Evolutionary conservation across 306 rosid genomes (phyloP), one percentile per base, ranked within the genome.

Genomic region (Citrullus colocynthis): DNA sequence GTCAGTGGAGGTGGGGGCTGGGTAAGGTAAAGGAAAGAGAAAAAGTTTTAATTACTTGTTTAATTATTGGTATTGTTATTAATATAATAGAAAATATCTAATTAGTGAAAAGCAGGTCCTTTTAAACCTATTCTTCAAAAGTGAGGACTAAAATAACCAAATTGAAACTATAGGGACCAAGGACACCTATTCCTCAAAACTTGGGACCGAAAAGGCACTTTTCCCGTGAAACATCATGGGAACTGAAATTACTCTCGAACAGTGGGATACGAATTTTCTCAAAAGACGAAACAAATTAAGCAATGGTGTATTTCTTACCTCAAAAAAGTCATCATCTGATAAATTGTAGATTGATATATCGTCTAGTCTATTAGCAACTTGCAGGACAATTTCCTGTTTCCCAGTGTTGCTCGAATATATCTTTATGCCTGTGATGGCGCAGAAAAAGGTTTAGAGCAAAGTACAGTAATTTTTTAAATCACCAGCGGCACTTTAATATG

Each of bases 261-360:
- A 0, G 52, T n/a, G 14, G 62, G 28, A 32, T 74, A 7, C 34
- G 63, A 52, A 55, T 37, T 75, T 75, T 32, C n/a, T 75, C 2
- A 76, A 44, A 39, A 37, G 5, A 21, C 6, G 0, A 57, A 2
- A 13, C 16, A 77, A 60, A 77, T 77, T 58, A 57, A 44, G 44
- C 32, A 76, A 57, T 10, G 7, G 18, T n/a, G 51, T 57, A n/a
- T 12, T 20, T 36, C 28, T 80, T 84, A 93, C 98, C 96, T 89
- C 80, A 41, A 86, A 78, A 73, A 93, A 89, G 81, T 93, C 88
- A 74, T 82, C 94, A 28, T 93, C 94, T 5, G 98, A 89, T 73
- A 93, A 81, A 81, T 87, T 86, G 82, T 78, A 76, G 79, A 89
- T 82, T 63, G 90, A 88, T 39, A 87, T 78, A 57, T 73, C 83